Percentiles rank a stretch among this genome's conserved stretches.
phyloP scores from a whole-genome alignment of 2,329 filamentous ascomycete species.

The Xylogone sp. region DNA sequence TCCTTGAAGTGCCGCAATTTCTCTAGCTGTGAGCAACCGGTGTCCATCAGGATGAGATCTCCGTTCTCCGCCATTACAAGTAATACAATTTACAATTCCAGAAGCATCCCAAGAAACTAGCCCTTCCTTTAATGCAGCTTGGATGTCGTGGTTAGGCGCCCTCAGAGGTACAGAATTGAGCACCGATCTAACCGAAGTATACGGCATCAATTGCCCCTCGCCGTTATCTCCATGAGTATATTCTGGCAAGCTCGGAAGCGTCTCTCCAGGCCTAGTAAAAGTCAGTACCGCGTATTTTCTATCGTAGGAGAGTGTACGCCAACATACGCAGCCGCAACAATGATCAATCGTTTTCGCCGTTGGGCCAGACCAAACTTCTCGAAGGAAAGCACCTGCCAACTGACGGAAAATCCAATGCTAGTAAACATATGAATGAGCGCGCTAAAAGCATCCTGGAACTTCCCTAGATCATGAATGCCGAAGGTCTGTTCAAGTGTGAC shows the following conservation, averaged over 20 bases:
- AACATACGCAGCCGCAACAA: conserved; percentile 44
- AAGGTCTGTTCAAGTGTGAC: conserved; percentile 76
- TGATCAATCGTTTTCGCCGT: conserved; percentile 38
- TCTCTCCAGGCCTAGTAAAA: conserved; percentile 59
- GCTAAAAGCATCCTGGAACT: conserved; percentile 9
- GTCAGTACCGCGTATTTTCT: background rate
- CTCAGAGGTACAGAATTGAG: conserved; percentile 15
- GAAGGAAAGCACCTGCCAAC: conserved; percentile 58
- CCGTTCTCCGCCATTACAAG: conserved; percentile 50
- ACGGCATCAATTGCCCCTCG: conserved; percentile 32
- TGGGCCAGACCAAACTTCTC: conserved; percentile 32
- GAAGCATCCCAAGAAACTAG: conserved; percentile 37
- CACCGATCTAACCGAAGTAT: conserved; percentile 37
- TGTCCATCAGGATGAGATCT: conserved; percentile 62
- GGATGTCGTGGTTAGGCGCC: conserved; percentile 35
- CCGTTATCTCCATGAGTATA: conserved; percentile 51
- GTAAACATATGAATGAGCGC: conserved; percentile 60
- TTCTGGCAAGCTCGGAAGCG: conserved; percentile 58
- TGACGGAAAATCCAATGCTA: conserved; percentile 60
- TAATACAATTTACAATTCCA: conserved; percentile 53
- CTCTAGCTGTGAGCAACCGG: conserved; percentile 60
- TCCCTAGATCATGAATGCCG: conserved; percentile 45
- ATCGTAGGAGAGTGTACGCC: background rate
- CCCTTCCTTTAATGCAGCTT: conserved; percentile 10
- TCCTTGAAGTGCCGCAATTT: conserved; percentile 64